Evolutionary conservation across 2,329 filamentous ascomycete genomes (phyloP), one percentile per base, ranked within the genome.

Genomic region (Diaporthe citriasiana): DNA sequence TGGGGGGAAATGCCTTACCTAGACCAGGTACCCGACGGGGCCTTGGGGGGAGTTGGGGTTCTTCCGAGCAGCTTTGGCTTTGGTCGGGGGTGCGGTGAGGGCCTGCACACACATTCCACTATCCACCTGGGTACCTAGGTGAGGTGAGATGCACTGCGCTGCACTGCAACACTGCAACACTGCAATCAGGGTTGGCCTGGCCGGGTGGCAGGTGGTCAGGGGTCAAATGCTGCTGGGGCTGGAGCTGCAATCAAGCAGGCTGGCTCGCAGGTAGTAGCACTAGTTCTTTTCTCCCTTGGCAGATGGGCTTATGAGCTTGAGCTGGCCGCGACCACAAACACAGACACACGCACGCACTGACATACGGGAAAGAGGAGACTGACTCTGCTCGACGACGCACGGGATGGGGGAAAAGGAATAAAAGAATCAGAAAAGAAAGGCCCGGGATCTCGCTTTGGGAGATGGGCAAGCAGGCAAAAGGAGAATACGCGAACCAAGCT

Each of bases 381-480:
- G n/a, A 40, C 30, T 38, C 30, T 51, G 19, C 53, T 33, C 15
- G 47, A 40, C 47, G 27, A 19, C 30, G 63, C 30, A 68, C 22
- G 63, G 63, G 33, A 40, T 35, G 45, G 38, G 50, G 27, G 19
- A 38, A 30, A 59, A 50, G 74, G 47, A 68, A 60, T 47, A 65
- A 77, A 72, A 69, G 50, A 60, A 60, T 51, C 65, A 13, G 12
- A 60, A 74, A 74, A 65, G 25, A 22, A 55, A 56, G 65, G 60
- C 30, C 53, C 13, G 68, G 63, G 47, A 68, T 53, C 40, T 60
- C 45, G 56, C 33, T 25, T 55, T 55, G 45, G 70, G 57, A 38
- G 59, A 71, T 38, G 56, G 19, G 45, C 42, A 75, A 75, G 65
- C 47, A 71, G 17, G 27, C 55, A 71, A 71, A 66, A 73, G 47